Evolutionary conservation across 164 flowering plant species (phyloP).

Genomic region (Paratinospora sagittata): DNA sequence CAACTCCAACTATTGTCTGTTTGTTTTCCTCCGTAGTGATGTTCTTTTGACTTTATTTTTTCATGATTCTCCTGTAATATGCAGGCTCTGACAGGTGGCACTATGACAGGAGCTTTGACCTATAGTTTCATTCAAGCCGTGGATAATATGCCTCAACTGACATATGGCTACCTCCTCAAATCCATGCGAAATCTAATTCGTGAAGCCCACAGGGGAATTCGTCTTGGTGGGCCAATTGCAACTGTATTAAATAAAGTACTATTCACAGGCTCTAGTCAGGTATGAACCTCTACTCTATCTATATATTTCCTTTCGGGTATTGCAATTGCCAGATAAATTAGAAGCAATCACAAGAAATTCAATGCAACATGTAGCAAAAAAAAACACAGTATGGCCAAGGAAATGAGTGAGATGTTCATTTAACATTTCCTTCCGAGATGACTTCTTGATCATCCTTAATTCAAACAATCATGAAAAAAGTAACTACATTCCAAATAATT

Average conservation of each 20-base stretch:
- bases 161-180: constrained; percentile 48
- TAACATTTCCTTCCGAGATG: too few species aligned
- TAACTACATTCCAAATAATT: too few species aligned
- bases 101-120: constrained; percentile 51
- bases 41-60: background rate
- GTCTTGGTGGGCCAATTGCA: constrained; percentile 33
- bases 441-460: too few species aligned
- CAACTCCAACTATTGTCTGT: background rate
- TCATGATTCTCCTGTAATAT: background rate
- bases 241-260: constrained; percentile 20
- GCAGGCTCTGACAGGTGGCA: constrained; percentile 43
- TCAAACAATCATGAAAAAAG: too few species aligned
- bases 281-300: background rate
- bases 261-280: constrained; percentile 27
- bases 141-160: constrained; percentile 30
- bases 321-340: too few species aligned
- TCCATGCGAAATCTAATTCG: constrained; percentile 45
- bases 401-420: too few species aligned
- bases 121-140: constrained; percentile 56
- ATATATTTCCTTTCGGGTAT: background rate
- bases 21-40: background rate
- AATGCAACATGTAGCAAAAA: too few species aligned
- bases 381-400: too few species aligned
- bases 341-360: too few species aligned
- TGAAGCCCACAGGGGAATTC: constrained; percentile 29